Evolutionary conservation across 371 early-diverging fungal genomes (phyloP).

Genomic region (Apophysomyces elegans): DNA sequence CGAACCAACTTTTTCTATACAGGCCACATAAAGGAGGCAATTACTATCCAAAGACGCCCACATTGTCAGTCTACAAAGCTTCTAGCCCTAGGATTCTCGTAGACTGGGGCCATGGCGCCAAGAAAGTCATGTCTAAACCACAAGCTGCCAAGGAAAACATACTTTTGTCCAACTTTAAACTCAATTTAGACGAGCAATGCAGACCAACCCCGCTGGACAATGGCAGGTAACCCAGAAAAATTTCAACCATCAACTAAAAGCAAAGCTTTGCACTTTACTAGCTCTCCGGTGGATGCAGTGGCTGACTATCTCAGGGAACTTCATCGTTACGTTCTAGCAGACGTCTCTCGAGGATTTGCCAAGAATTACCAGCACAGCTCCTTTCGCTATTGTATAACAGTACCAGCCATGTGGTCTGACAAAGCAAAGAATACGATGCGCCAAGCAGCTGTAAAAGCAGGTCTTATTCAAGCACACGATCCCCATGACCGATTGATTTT

Average conservation of each 20-base stretch:
- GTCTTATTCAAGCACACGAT: conserved; percentile 46
- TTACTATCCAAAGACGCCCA: conserved; percentile 59
- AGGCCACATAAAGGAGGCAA: conserved; percentile 61
- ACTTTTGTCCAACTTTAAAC: conserved; percentile 57
- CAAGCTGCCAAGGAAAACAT: conserved; percentile 54
- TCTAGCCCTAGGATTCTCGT: conserved; percentile 35
- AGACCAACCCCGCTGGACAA: conserved; percentile 43
- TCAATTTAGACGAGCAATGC: conserved; percentile 53
- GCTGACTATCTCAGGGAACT: conserved; percentile 45
- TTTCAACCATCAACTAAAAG: not conserved
- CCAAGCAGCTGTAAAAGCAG: conserved; percentile 57
- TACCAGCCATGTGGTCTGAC: conserved; percentile 58
- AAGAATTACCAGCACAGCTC: conserved; percentile 43
- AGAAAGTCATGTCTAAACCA: conserved; percentile 51
- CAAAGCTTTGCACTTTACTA: conserved; percentile 13
- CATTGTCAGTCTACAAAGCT: conserved; percentile 44
- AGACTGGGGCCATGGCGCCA: conserved; percentile 62
- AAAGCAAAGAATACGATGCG: conserved; percentile 60
- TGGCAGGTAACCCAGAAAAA: conserved; percentile 26
- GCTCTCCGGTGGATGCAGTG: conserved; percentile 36
- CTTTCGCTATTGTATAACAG: conserved; percentile 53
- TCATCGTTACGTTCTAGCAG: conserved; percentile 44
- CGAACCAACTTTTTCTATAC: not conserved
- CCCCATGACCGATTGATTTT: conserved; percentile 57
- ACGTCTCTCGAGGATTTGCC: conserved; percentile 48